Percentiles rank a stretch among this genome's conserved stretches.
phyloP scores from a whole-genome alignment of 371 early-diverging fungal species.

The Mortierella sp. region DNA sequence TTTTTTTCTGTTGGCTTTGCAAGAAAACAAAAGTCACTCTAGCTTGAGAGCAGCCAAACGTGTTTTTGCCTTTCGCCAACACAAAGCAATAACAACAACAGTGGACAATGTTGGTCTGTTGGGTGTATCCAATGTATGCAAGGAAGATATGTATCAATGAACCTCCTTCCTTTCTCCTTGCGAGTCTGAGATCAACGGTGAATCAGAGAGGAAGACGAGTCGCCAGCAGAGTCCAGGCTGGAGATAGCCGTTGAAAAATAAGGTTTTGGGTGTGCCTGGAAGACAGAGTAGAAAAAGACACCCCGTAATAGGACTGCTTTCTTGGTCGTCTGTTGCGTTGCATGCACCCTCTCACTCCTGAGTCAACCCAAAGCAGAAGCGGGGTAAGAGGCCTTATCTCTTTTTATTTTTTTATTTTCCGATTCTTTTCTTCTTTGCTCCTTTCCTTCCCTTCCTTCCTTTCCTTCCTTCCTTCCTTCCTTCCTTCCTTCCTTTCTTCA shows the following conservation, averaged over 20 bases:
- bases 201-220: background rate
- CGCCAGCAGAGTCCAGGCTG: conserved; percentile 3
- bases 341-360: background rate
- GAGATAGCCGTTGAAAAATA: background rate
- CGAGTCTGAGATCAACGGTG: background rate
- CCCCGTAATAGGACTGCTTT: conserved; percentile 8
- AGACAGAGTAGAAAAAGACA: background rate
- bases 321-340: background rate
- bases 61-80: background rate
- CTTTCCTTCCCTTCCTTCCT: too few species aligned
- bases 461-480: background rate
- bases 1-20: background rate
- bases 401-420: background rate
- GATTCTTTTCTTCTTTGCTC: background rate
- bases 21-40: background rate
- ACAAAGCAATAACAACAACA: background rate
- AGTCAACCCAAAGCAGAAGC: conserved; percentile 19
- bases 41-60: background rate
- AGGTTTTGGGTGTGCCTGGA: background rate
- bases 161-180: background rate
- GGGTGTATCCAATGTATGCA: background rate
- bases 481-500: background rate
- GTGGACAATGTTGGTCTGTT: background rate
- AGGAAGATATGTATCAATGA: background rate
- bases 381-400: background rate